Evolutionary conservation across 176 grass and related monocot species (phyloP).

Genomic region (Aegilops umbellulata): DNA sequence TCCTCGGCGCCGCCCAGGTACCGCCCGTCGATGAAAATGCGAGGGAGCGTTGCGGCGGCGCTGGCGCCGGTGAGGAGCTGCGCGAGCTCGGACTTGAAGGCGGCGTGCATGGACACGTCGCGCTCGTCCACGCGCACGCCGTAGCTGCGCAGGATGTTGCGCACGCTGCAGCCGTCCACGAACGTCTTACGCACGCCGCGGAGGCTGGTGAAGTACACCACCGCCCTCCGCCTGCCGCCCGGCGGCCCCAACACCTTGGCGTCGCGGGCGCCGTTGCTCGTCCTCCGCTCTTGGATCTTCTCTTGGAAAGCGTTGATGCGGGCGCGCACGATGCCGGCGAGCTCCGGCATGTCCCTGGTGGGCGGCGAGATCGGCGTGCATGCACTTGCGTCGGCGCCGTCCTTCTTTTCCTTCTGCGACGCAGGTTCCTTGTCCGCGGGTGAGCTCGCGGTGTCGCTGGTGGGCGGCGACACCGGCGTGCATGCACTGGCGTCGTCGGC

Average conservation of each 20-base stretch:
- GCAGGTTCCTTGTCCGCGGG: not conserved
- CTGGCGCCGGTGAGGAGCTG: constrained; percentile 33
- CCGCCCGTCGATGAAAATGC: constrained; percentile 53
- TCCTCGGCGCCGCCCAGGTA: constrained; percentile 75
- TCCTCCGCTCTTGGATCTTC: constrained; percentile 37
- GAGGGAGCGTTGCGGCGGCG: constrained; percentile 31
- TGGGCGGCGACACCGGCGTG: constrained; percentile 13
- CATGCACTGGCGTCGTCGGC: not conserved
- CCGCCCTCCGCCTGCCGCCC: constrained; percentile 45
- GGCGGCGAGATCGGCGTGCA: constrained; percentile 12
- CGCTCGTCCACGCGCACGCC: constrained; percentile 68
- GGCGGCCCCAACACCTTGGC: constrained; percentile 29
- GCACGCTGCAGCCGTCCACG: constrained; percentile 68
- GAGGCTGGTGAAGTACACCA: constrained; percentile 87
- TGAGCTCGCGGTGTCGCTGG: not conserved
- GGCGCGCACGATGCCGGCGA: constrained; percentile 49
- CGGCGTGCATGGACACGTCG: constrained; percentile 80
- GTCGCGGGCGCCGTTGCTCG: constrained; percentile 6
- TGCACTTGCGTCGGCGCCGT: not conserved
- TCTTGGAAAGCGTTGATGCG: constrained; percentile 55
- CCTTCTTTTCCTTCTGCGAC: not conserved
- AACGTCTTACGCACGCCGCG: constrained; percentile 68
- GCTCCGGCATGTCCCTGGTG: constrained; percentile 26
- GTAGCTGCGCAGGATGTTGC: constrained; percentile 61
- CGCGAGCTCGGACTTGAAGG: constrained; percentile 64